Conservation (phyloP, 1,284 basidiomycete species). For the Termitomyces sp. region DNA sequence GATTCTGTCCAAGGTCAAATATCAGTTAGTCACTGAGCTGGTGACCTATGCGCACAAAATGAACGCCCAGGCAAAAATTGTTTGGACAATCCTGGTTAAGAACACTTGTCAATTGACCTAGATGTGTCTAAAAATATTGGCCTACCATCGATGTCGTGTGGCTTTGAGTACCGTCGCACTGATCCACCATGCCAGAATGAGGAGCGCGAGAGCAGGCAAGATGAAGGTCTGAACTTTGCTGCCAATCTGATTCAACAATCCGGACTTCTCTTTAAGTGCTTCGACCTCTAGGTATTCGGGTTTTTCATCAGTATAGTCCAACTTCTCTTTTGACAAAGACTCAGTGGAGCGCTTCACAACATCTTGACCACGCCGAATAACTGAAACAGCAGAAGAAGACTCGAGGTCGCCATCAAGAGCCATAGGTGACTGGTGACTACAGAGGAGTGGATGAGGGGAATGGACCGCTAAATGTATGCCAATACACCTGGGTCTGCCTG, state of each 20-base stretch:
- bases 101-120: slow-evolving; percentile 1
- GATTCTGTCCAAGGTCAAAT: slow-evolving; percentile 37
- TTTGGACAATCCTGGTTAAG: slow-evolving; percentile 63
- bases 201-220: slow-evolving; percentile 44
- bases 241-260: slow-evolving; percentile 20
- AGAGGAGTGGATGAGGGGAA: background rate
- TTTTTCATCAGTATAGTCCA: slow-evolving; percentile 13
- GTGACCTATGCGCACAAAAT: slow-evolving; percentile 37
- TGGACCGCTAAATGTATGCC: background rate
- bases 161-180: slow-evolving; percentile 59
- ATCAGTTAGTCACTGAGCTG: background rate
- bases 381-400: slow-evolving; percentile 7
- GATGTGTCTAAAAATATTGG: slow-evolving; percentile 10
- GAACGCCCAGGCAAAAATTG: slow-evolving; percentile 78
- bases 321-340: slow-evolving; percentile 25
- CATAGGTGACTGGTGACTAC: background rate
- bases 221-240: slow-evolving; percentile 37
- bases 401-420: slow-evolving; percentile 3
- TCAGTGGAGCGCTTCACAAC: slow-evolving; percentile 18
- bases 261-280: slow-evolving; percentile 4
- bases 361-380: slow-evolving; percentile 10
- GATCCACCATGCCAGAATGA: slow-evolving; percentile 81
- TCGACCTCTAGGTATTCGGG: slow-evolving; percentile 20
- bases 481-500: background rate
- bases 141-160: slow-evolving; percentile 70